Base-by-base conservation (phyloP, 2,329 filamentous ascomycete genomes). In the Fusarium sp. region DNA sequence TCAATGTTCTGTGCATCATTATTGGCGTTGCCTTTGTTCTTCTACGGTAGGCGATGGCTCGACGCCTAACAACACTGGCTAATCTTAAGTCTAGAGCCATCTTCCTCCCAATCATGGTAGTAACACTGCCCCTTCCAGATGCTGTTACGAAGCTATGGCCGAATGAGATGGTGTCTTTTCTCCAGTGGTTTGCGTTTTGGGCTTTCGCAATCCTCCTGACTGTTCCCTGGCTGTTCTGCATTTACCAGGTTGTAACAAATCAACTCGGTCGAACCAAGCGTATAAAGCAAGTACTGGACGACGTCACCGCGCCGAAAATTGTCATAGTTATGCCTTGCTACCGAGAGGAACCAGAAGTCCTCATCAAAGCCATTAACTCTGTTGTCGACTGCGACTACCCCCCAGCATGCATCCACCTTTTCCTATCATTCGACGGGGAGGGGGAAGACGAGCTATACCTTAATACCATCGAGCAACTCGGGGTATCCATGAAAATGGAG, bases 321-420 rank as follows among this genome's bases (percentile, higher is more conserved):
- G 93, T 97, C 66, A 91, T 98, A 62, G 91, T 98, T 59, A 97
- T 98, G 94, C 96, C 95, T 6, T 96, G 94, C 75, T 98, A 97
- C 82, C 93, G 96, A 75, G 96, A 98, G 76, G 89, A 94, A 29
- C 92, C 93, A 0, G 91, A 92, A 1, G 86, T 97, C 14, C 85
- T 98, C 45, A 84, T 97, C 55, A 91, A 91, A 45, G 96, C 95
- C 6, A 86, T 97, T 71, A 90, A 97, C 79, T 97, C 95, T 0
- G 90, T 98, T 33, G 93, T 97, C 50, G 91, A 95, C 72, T 96
- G 93, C 79, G 95, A 97, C 72, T 98, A 98, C 69, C 95, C 96
- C 2, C 88, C 93, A 7, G 91, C 92, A 3, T 97, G 95, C 78
- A 91, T 97, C 58, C 96, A 98, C 77, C 90, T 97, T 29, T 98